Conservation (phyloP, 768 basidiomycete species). For the Phlegmacium glaucopus region DNA sequence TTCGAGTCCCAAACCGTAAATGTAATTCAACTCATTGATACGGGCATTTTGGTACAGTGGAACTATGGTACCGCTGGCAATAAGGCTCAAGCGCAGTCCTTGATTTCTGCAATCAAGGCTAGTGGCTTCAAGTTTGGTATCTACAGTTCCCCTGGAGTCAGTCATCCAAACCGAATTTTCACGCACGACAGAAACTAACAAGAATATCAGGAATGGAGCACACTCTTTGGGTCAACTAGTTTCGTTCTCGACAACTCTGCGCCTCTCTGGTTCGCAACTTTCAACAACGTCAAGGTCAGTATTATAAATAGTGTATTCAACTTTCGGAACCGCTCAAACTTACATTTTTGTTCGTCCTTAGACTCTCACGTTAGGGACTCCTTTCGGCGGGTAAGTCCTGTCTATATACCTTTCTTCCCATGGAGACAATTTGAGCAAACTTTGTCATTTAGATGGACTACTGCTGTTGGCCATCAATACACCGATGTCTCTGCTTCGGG, state of each 20-base stretch:
- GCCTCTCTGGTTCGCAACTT: constrained; percentile 20
- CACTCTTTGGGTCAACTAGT: constrained; percentile 14
- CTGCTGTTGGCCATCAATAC: constrained; percentile 24
- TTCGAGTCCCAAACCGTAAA: background rate
- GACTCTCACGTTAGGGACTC: constrained; percentile 15
- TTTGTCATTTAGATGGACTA: constrained; percentile 13
- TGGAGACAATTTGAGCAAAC: background rate
- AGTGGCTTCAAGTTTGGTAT: constrained; percentile 16
- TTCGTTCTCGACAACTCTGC: constrained; percentile 15
- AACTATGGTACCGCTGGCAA: constrained; percentile 16
- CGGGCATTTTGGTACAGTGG: constrained; percentile 5
- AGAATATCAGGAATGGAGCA: constrained; percentile 12
- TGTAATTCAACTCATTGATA: background rate
- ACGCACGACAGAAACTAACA: background rate
- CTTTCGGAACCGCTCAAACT: background rate
- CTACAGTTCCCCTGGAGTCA: constrained; percentile 17
- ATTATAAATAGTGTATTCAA: no score
- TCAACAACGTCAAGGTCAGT: constrained; percentile 17
- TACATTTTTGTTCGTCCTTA: background rate
- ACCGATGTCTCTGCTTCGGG: constrained; percentile 25
- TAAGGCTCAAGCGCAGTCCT: constrained; percentile 10
- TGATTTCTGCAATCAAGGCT: constrained; percentile 15
- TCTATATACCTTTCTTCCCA: background rate
- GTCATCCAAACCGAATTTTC: background rate
- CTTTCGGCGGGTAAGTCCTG: constrained; percentile 15